Conservation (phyloP, 2,329 filamentous ascomycete species). For the Botryotinia calthae region DNA sequence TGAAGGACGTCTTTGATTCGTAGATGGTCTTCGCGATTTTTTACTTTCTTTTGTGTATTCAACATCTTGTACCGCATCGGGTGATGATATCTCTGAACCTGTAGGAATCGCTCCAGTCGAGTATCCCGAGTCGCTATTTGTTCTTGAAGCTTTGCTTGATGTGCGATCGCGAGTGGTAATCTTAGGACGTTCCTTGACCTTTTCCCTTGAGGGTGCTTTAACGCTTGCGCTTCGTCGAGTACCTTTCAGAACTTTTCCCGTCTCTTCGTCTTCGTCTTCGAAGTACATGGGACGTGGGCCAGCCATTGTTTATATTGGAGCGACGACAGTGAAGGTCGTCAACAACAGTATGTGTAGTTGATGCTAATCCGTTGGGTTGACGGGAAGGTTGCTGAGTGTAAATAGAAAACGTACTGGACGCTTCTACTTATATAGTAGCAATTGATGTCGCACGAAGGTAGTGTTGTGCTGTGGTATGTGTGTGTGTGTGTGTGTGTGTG, state of each 20-base stretch:
- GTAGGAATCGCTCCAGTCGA: constrained; percentile 16
- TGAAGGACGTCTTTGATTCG: constrained; percentile 2
- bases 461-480: neutral
- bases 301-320: constrained; percentile 21
- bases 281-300: constrained; percentile 32
- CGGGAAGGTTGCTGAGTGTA: neutral
- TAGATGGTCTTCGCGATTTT: constrained; percentile 13
- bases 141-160: constrained; percentile 16
- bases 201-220: constrained; percentile 24
- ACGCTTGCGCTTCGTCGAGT: constrained; percentile 31
- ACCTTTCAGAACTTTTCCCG: constrained; percentile 28
- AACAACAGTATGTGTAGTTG: constrained; percentile 7
- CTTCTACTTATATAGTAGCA: constrained; percentile 16
- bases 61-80: constrained; percentile 1
- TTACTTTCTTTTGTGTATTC: constrained; percentile 10
- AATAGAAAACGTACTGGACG: neutral
- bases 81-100: constrained; percentile 18
- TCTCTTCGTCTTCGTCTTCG: constrained; percentile 33
- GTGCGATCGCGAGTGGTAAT: constrained; percentile 16
- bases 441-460: constrained; percentile 18
- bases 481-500: neutral
- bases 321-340: constrained; percentile 17
- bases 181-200: constrained; percentile 20
- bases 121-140: constrained; percentile 22
- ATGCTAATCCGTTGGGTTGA: neutral